Base-by-base conservation (phyloP, 805 yeast genomes). In the Yamadazyma takamatsuzukensis region DNA sequence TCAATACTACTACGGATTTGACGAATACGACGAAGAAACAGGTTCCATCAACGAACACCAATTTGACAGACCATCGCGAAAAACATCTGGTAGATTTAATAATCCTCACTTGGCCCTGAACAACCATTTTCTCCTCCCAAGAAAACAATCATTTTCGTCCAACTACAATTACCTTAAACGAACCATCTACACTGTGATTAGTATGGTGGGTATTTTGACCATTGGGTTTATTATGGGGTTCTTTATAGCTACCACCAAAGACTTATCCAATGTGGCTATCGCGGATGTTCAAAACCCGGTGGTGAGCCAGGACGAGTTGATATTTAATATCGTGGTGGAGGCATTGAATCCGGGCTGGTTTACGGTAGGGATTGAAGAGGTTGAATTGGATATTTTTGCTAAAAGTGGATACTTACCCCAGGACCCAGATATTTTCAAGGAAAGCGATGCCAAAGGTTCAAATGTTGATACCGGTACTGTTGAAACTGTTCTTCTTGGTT, bases 331-430 rank as follows among this genome's bases (percentile, higher is more conserved):
- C 46, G 73, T 76, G 2, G 75, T 87, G 15, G 82, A 78, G 38
- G 95, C 94, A 0, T 76, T 80, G 47, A 90, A 90, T 53, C 96
- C 96, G 0, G 96, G 97, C 0, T 73, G 89, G 58, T 67, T 88
- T 43, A 69, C 83, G 2, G 76, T 88, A 4, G 61, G 65, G 2
- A 67, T 89, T 2, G 64, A 67, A 25, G 75, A 77, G 10, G 80
- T 81, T 7, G 90, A 85, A 44, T 56, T 90, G 25, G 97, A 90
- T 53, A 67, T 90, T 2, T 90, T 90, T 64, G 97, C 90, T 2
- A 80, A 78, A 46, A 75, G 84, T 29, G 69, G 77, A 5, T 73
- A 70, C 45, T 49, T 74, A 19, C 52, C 52, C 2, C 25, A 29
- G 17, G 24, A 15, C 11, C n/a, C 9, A n/a, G 14, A 11, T 10